Conservation (phyloP, 1,139 yeast species). For the Yamadazyma oceani region DNA sequence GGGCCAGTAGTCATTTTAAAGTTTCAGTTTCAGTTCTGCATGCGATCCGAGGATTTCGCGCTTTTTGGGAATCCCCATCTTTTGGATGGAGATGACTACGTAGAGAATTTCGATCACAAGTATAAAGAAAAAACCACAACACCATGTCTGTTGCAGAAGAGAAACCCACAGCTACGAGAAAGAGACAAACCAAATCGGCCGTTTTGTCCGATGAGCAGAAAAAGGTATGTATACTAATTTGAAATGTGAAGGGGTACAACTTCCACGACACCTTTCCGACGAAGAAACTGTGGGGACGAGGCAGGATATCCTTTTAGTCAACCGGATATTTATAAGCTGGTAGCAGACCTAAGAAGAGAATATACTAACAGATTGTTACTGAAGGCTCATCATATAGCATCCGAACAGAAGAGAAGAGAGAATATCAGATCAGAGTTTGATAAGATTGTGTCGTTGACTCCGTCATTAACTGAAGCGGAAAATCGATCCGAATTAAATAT, state of each 20-base stretch:
- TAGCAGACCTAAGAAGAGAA: too few species aligned
- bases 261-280: too few species aligned
- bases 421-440: conserved; percentile 49
- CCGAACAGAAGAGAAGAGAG: conserved; percentile 49
- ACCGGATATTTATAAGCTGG: too few species aligned
- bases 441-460: conserved; percentile 43
- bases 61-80: neutral
- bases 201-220: conserved; percentile 46
- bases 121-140: neutral
- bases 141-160: conserved; percentile 2
- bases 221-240: conserved; percentile 29
- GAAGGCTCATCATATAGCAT: conserved; percentile 50
- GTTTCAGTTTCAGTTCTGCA: neutral
- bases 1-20: too few species aligned
- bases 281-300: neutral
- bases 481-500: conserved; percentile 47
- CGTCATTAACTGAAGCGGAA: conserved; percentile 42
- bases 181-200: conserved; percentile 26
- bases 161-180: conserved; percentile 9
- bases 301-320: too few species aligned
- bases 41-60: neutral
- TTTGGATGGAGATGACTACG: conserved; percentile 1
- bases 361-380: too few species aligned
- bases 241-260: too few species aligned
- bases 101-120: neutral